Conservation (phyloP, 306 rosid species). For the Styphnolobium japonicum region DNA sequence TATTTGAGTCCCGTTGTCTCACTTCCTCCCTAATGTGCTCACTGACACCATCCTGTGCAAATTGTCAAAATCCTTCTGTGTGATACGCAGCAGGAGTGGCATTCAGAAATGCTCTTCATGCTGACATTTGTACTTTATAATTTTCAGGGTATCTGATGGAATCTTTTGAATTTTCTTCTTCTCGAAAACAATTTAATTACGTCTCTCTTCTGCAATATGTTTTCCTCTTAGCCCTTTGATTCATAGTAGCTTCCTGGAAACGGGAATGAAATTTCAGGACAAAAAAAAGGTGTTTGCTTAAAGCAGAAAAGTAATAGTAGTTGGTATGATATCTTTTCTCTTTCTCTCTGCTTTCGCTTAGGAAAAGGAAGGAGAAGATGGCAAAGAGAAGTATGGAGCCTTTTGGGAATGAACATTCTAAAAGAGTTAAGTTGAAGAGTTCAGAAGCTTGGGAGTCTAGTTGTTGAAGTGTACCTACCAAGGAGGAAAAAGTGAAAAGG, state of each 20-base stretch:
- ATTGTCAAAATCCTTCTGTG: conserved; percentile 23
- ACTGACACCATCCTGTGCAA: background rate
- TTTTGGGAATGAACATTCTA: conserved; percentile 26
- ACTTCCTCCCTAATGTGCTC: background rate
- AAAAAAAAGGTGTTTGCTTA: background rate
- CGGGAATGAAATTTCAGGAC: background rate
- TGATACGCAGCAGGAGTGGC: background rate
- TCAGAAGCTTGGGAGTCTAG: conserved; percentile 18
- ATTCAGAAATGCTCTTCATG: background rate
- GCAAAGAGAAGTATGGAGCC: conserved; percentile 13
- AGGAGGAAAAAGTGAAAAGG: background rate
- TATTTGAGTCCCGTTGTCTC: conserved; percentile 31
- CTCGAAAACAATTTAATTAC: background rate
- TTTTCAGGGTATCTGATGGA: background rate
- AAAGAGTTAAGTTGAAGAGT: background rate
- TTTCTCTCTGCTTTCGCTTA: conserved; percentile 10
- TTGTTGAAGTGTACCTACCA: background rate
- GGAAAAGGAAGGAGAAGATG: conserved; percentile 13
- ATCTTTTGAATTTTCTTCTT: background rate
- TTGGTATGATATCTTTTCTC: background rate
- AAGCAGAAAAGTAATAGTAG: conserved; percentile 21
- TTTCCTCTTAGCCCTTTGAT: background rate
- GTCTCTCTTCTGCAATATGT: background rate
- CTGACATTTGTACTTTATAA: conserved; percentile 19
- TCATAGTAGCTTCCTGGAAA: conserved; percentile 2